Conservation (phyloP, 2,329 filamentous ascomycete genomes). For the Xylaria digitata region DNA sequence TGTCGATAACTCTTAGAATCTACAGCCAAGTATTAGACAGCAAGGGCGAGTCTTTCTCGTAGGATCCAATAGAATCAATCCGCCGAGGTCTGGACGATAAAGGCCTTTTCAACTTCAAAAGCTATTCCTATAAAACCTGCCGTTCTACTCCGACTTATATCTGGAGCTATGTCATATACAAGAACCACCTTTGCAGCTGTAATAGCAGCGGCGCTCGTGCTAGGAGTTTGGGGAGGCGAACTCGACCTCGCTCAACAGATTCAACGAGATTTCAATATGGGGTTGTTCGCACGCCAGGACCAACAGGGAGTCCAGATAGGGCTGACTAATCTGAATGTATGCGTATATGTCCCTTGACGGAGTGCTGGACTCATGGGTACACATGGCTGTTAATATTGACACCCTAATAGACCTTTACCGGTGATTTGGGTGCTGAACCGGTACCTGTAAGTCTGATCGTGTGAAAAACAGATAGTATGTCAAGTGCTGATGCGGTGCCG, state of each 20-base stretch:
- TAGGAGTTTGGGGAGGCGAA: constrained; percentile 37
- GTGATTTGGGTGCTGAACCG: constrained; percentile 8
- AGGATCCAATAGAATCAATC: background rate
- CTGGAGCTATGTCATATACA: constrained; percentile 19
- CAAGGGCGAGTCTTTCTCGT: background rate
- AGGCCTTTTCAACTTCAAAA: background rate
- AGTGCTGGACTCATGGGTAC: background rate
- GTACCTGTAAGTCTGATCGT: constrained; percentile 20
- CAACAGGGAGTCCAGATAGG: constrained; percentile 33
- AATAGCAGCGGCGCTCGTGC: constrained; percentile 35
- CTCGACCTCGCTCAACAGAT: constrained; percentile 47
- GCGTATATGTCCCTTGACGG: constrained; percentile 3
- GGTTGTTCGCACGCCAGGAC: constrained; percentile 51
- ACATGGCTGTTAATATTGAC: background rate
- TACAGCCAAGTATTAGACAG: background rate
- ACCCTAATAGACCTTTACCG: constrained; percentile 19
- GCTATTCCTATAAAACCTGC: background rate
- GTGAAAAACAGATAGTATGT: background rate
- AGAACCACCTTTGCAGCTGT: constrained; percentile 31
- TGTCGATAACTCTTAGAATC: background rate
- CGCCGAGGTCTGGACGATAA: background rate
- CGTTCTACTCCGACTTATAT: background rate
- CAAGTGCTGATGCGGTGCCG: constrained; percentile 2
- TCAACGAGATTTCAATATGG: constrained; percentile 53
- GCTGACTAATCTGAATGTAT: constrained; percentile 53